Conservation (phyloP, 805 yeast species). For the Wickerhamiella azyma region DNA sequence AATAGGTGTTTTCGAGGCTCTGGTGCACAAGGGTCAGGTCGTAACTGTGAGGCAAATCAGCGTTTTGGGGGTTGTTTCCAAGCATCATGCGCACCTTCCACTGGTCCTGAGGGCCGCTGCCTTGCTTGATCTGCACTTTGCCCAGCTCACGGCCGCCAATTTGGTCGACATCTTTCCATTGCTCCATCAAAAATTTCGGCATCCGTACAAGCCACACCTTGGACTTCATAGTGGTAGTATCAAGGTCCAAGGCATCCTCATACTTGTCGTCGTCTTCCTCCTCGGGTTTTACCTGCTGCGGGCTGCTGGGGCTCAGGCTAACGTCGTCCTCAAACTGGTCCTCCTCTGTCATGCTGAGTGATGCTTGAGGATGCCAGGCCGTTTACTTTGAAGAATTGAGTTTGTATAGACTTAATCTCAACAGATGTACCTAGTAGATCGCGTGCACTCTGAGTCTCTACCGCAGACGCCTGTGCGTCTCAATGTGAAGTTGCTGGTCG, state of each 20-base stretch:
- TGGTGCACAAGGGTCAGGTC: conserved; percentile 67
- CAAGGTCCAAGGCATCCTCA: conserved; percentile 67
- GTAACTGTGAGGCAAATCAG: conserved; percentile 68
- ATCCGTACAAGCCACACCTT: conserved; percentile 87
- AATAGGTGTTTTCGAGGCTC: conserved; percentile 70
- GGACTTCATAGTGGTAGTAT: conserved; percentile 44
- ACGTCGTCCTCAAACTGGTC: conserved; percentile 27
- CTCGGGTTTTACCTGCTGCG: conserved; percentile 20
- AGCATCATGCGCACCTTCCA: conserved; percentile 27
- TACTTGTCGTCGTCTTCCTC: conserved; percentile 29
- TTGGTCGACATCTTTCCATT: conserved; percentile 54
- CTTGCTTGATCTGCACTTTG: conserved; percentile 50
- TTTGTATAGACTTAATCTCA: too few relatives aligned
- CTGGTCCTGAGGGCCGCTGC: conserved; percentile 8
- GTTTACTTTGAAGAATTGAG: too few relatives aligned
- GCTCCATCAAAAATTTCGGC: conserved; percentile 73
- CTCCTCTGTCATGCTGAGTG: background rate
- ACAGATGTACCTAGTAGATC: too few relatives aligned
- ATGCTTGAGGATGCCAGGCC: too few relatives aligned
- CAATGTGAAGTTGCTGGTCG: too few relatives aligned
- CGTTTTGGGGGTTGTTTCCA: conserved; percentile 30
- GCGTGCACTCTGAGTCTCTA: too few relatives aligned
- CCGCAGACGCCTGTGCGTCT: too few relatives aligned
- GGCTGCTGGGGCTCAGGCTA: conserved; percentile 25
- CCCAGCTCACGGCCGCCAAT: conserved; percentile 66